Base-by-base conservation (phyloP, 345 rosid species). In the Capsella bursapastoris region DNA sequence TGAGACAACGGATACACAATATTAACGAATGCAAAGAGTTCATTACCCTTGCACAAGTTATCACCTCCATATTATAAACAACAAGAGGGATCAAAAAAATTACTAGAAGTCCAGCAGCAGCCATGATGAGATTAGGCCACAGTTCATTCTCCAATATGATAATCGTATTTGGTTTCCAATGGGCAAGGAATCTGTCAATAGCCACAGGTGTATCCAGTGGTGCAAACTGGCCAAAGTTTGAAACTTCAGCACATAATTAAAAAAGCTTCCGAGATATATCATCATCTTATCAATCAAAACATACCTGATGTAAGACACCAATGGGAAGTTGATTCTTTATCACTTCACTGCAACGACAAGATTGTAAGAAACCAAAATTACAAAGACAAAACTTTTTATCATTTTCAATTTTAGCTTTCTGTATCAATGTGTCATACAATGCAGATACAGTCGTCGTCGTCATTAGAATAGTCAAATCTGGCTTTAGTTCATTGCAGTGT, bases 51-150 rank as follows among this genome's bases (percentile, higher is more conserved):
- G 29, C 60, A 50, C 22, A 61, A 15, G n/a, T 51, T 27, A 53
- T 41, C 49, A 71, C 45, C 34, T 59, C 5, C 41, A 25, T 14
- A 53, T 10, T 9, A 63, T 10, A 29, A 50, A 62, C 38, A 53
- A 18, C 0, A 5, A 52, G 11, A 82, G 43, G 50, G 43, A 48
- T 58, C 35, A 75, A 61, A 64, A 88, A 31, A 34, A 86, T 84
- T 83, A 94, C 95, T 57, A 76, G 83, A 78, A 80, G 79, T 71
- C 70, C 77, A 34, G 96, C 79, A 83, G 97, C 87, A 73, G 58
- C 49, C 81, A 94, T 81, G 27, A 91, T 83, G 51, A 94, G 95
- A 76, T 94, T 94, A 40, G 97, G 98, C 96, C 97, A 94, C 29
- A 94, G 79, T 76, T 91, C 98, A 52, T 86, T 90, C 86, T 94